Evolutionary conservation across 2,329 filamentous ascomycete species (phyloP).

Genomic region (Fusarium oligoseptatum): DNA sequence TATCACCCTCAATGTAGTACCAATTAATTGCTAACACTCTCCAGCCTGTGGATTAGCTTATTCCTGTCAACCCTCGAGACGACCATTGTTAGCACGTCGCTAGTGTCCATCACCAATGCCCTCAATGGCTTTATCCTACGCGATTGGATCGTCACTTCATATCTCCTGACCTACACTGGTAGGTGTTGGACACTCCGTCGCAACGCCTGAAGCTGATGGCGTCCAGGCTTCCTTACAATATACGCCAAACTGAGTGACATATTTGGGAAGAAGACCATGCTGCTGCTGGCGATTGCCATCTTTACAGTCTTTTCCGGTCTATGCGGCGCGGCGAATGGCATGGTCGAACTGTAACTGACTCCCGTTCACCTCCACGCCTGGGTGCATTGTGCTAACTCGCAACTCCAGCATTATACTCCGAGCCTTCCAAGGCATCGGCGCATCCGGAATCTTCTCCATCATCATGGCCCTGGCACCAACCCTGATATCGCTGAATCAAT

Average conservation of each 20-base stretch:
- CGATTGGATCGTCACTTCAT: conserved; percentile 63
- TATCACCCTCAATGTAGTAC: neutral
- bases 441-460: conserved; percentile 33
- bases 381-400: neutral
- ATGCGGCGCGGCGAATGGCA: conserved; percentile 10
- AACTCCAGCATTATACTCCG: conserved; percentile 28
- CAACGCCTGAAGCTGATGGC: neutral
- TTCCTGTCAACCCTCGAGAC: conserved; percentile 62
- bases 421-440: conserved; percentile 32
- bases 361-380: neutral
- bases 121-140: conserved; percentile 53
- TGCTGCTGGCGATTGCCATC: conserved; percentile 15
- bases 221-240: conserved; percentile 29
- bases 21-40: neutral
- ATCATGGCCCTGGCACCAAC: conserved; percentile 24
- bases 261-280: conserved; percentile 29
- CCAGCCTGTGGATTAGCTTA: conserved; percentile 17
- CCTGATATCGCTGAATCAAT: conserved; percentile 23
- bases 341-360: neutral
- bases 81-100: conserved; percentile 64
- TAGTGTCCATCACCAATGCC: conserved; percentile 59
- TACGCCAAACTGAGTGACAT: conserved; percentile 35
- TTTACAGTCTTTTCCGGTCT: conserved; percentile 30
- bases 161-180: conserved; percentile 64
- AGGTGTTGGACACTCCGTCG: neutral